Evolutionary conservation across 2,329 filamentous ascomycete genomes (phyloP), one percentile per base, ranked within the genome.

Genomic region (Ophiostoma perfectum): DNA sequence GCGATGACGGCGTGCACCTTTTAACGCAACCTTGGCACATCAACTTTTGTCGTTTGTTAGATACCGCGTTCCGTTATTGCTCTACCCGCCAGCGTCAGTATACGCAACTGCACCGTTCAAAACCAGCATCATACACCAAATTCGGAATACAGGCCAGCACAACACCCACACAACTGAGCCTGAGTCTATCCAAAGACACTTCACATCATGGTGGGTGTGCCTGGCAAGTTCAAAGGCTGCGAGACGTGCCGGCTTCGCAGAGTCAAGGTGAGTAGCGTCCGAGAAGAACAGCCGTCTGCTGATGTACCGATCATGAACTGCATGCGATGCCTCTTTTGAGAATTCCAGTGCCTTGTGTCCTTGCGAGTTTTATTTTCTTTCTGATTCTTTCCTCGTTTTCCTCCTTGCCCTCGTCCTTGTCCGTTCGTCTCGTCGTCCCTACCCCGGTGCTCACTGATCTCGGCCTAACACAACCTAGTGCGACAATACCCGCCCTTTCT

Each of bases 181-280:
- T 1, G 11, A 36, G 14, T 18, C 52, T 64, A 60, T 7, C 62
- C 42, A 47, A 38, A 49, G 3, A 9, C 64, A 9, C 36, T 38
- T 41, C 5, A 55, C 42, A 55, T 55, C 27, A 87, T 87, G 85
- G 85, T 87, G 72, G 86, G 86, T 67, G 85, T 88, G 69, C 81
- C 85, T 49, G 86, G 86, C 66, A 88, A 87, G 76, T 88, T 84
- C 75, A 87, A 87, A 76, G 86, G 85, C 49, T 88, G 86, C 77
- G 85, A 87, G 76, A 88, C 86, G 39, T 88, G 86, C 74, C 80
- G 86, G 65, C 78, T 80, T 41, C 79, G 86, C 66, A 81, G 86
- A 75, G 86, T 88, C 70, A 86, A 86, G 75, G 86, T 86, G 78
- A 71, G 81, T 36, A 2, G 27, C 27, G 27, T 27, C 27, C 27